Base-by-base conservation (phyloP, 805 yeast species). In the Zygosaccharomyces gambellarensis region DNA sequence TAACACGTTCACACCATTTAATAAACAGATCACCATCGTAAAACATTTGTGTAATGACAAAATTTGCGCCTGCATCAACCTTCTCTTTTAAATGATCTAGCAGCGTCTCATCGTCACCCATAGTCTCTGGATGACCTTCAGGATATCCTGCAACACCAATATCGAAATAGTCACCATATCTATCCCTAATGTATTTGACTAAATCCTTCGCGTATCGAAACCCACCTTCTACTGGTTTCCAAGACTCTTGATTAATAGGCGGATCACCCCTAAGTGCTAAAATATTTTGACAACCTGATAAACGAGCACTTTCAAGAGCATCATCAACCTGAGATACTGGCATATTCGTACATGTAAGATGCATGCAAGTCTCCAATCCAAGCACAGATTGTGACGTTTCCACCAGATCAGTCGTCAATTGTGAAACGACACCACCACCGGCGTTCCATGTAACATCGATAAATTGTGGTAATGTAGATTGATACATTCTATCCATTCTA, bases 391-490 rank as follows among this genome's bases (percentile, higher is more conserved):
- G 96, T 0, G 97, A 81, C 2, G 95, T 89, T 58, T 89, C 80
- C 4, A 94, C 95, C 79, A 94, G 84, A 57, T 94, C 98, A 31
- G 90, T 85, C 22, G 99, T 90, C 55, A 90, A 72, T 39, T 82
- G 81, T 11, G 95, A 83, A 44, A 85, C 70, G 2, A 56, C 59
- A 43, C 95, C 77, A 5, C 98, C 98, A 36, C 99, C 99, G 3
- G 99, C 99, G 63, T 92, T 92, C 99, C 99, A 94, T 0, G 99
- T 94, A 55, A 94, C 87, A 65, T 94, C 99, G 51, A 94, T 83
- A 68, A 94, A 94, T 55, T 87, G 81, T 1, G 99, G 99, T 55
- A 83, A 83, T 2, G 71, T 60, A 60, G 89, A 75, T 56, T 87
- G 88, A 68, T 87, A 89, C 99, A 94, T 94, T 67, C 97, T 81